These are phyloP conservation scores for Fusarium nurragi DNA, from an alignment of 2,329 filamentous ascomycete genomes.

Conservation along the genomic window DNA sequence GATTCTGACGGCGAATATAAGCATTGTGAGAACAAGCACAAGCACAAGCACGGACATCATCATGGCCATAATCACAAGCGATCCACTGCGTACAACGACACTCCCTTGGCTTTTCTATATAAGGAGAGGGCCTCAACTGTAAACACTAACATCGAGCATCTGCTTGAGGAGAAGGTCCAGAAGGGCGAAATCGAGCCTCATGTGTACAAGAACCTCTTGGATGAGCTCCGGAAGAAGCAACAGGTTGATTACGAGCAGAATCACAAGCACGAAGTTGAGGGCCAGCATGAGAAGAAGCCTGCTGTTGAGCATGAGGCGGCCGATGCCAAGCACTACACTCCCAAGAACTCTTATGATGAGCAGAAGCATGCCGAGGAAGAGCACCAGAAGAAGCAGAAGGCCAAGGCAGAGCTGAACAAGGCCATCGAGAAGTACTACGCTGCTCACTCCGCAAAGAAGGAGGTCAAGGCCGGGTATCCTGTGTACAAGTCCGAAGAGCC, in stretches of 20 bases:
- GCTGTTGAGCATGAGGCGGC: background rate
- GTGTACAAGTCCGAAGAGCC: background rate
- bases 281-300: background rate
- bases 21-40: background rate
- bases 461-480: background rate
- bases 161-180: constrained; percentile 6
- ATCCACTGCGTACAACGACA: background rate
- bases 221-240: background rate
- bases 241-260: background rate
- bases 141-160: background rate
- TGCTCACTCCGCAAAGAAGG: background rate
- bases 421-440: constrained; percentile 8
- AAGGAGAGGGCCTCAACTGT: constrained; percentile 10
- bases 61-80: constrained; percentile 16
- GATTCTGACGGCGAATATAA: background rate
- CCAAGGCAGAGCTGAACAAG: constrained; percentile 2
- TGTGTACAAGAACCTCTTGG: background rate
- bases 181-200: background rate
- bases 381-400: background rate
- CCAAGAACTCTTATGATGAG: background rate
- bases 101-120: background rate
- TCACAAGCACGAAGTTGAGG: background rate
- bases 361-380: background rate
- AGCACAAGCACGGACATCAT: background rate
- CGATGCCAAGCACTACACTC: background rate